Evolutionary conservation across 176 grass and related monocot genomes (phyloP), one percentile per base, ranked within the genome.

Genomic region (Melocanna baccifera): DNA sequence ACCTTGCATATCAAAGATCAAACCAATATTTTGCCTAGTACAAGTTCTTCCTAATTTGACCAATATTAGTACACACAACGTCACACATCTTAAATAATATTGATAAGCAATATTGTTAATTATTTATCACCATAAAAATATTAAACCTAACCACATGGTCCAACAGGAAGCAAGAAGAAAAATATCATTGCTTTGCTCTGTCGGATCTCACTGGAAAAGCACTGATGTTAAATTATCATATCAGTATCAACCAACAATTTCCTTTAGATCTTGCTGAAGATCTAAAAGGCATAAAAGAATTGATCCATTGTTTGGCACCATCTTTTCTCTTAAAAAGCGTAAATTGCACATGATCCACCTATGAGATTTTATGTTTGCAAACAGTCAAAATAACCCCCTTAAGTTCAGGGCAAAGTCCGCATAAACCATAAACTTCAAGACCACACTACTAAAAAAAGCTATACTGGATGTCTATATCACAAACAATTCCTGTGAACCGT

Each of bases 171-270:
- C 32, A 34, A 34, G 32, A 34, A 34, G 32, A 18, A 72, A 15
- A 51, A 71, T 12, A 28, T 29, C 25, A 30, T 72, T 72, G 43
- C 43, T 47, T 48, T 83, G 20, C 57, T 9, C 58, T 25, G 22
- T 40, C 20, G 20, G 46, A 19, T 14, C 19, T 77, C 37, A 84
- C 73, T 68, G 19, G 48, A 57, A n/a, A n/a, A n/a, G n/a, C n/a
- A n/a, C n/a, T n/a, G n/a, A 56, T 80, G 45, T 56, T 80, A 86
- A 80, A 64, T 41, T 73, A 86, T 12, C 76, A 65, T 73, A 73
- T 56, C 45, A 29, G 48, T 55, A 41, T 9, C 58, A 65, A 52
- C 45, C 48, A 19, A 30, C 7, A 32, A 18, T 53, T 40, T 53
- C 30, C 40, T 73, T 73, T 73, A 65, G 15, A 45, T 79, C 23